Evolutionary conservation across 2,329 filamentous ascomycete species (phyloP).

Genomic region (Aspergillus udagawae): DNA sequence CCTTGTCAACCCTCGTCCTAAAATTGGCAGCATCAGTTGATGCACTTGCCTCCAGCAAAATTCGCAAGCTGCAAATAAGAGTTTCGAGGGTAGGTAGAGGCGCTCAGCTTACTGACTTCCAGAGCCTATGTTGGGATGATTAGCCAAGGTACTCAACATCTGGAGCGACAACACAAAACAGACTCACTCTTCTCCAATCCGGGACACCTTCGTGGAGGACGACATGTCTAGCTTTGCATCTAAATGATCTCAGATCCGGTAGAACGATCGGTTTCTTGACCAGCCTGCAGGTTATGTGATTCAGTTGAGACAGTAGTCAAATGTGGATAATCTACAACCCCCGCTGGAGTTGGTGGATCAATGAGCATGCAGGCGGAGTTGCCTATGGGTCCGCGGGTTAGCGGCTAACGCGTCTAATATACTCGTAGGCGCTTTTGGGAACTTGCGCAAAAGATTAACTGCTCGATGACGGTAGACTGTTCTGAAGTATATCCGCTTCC

Average conservation of each 20-base stretch:
- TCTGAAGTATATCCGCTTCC: not conserved
- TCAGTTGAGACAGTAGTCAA: not conserved
- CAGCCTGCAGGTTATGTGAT: not conserved
- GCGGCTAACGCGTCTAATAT: conserved; percentile 23
- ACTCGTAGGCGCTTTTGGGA: conserved; percentile 6
- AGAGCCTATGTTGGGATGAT: conserved; percentile 60
- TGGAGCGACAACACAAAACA: not conserved
- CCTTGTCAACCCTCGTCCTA: conserved; percentile 93
- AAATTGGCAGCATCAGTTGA: conserved; percentile 13
- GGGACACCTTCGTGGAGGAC: conserved; percentile 61
- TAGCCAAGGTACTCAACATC: conserved; percentile 21
- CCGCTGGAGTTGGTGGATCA: conserved; percentile 16
- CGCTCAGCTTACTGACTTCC: conserved; percentile 67
- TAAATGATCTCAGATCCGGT: conserved; percentile 13
- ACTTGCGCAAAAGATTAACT: not conserved
- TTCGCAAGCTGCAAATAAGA: not conserved
- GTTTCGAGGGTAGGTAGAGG: not conserved
- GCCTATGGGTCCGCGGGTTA: conserved; percentile 10
- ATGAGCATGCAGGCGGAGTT: conserved; percentile 8
- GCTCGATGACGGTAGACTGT: not conserved
- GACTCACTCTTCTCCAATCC: conserved; percentile 71
- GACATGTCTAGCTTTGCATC: conserved; percentile 43
- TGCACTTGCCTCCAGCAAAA: not conserved
- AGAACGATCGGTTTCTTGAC: not conserved
- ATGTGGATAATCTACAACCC: conserved; percentile 15